A percentile compares a stretch with the other conserved stretches of the same genome.
These are phyloP conservation scores for Trichoderma parareesei DNA, from an alignment of 495 filamentous ascomycete genomes.

Conservation along the genomic window DNA sequence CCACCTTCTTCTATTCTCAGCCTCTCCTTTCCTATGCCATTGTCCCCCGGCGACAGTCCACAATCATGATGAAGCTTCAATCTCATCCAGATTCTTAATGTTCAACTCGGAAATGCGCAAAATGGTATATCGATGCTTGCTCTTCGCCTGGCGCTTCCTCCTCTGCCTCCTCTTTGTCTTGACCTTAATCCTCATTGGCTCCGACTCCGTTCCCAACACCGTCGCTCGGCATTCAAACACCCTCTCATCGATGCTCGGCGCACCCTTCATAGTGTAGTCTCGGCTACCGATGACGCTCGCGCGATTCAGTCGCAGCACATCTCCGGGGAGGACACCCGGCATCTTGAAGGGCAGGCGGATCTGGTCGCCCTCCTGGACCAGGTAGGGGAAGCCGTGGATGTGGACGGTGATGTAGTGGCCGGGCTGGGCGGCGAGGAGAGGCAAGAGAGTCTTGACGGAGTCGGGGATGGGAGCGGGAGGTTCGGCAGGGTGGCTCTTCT, in stretches of 20 bases:
- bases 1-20: not conserved
- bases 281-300: conserved; percentile 72
- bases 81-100: conserved; percentile 51
- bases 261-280: conserved; percentile 80
- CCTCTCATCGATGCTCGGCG: conserved; percentile 67
- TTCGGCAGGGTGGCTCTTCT: conserved; percentile 8
- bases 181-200: conserved; percentile 78
- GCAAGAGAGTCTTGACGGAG: conserved; percentile 60
- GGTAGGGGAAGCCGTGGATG: conserved; percentile 83
- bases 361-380: conserved; percentile 77
- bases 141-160: conserved; percentile 61
- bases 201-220: conserved; percentile 78
- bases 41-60: not conserved
- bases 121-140: conserved; percentile 85
- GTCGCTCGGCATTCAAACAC: conserved; percentile 78
- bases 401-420: conserved; percentile 81
- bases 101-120: conserved; percentile 73
- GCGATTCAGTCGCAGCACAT: conserved; percentile 77
- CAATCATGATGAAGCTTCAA: conserved; percentile 12
- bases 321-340: conserved; percentile 72
- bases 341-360: conserved; percentile 93
- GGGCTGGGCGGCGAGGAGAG: conserved; percentile 67
- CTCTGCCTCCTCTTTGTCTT: conserved; percentile 90
- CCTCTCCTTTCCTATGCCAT: not conserved
- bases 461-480: conserved; percentile 22